Evolutionary conservation across 1,284 basidiomycete genomes (phyloP).

Genomic region (Mycena citricolor): DNA sequence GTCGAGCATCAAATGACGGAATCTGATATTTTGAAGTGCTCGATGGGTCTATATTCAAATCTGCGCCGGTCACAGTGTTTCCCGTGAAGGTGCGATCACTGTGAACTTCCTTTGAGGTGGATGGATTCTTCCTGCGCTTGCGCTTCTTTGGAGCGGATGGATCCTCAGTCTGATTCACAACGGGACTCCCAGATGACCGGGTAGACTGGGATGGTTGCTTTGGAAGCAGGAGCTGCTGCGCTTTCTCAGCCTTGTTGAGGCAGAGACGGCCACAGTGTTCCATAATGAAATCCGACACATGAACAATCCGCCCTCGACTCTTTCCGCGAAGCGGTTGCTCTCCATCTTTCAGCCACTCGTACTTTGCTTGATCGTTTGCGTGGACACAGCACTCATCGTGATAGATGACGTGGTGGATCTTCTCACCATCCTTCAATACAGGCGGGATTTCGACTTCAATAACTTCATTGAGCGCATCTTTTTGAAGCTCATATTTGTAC

Average conservation of each 20-base stretch:
- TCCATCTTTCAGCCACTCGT: slow-evolving; percentile 25
- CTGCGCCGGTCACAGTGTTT: too few relatives aligned
- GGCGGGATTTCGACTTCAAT: slow-evolving; percentile 19
- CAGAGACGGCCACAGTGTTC: slow-evolving; percentile 25
- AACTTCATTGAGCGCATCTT: not conserved
- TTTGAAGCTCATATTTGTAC: slow-evolving; percentile 14
- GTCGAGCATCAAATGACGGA: slow-evolving; percentile 24
- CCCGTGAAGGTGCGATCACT: too few relatives aligned
- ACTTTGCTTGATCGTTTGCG: slow-evolving; percentile 24
- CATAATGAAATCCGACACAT: slow-evolving; percentile 31
- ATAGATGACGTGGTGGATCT: slow-evolving; percentile 23
- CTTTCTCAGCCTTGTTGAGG: slow-evolving; percentile 21
- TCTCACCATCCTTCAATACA: slow-evolving; percentile 21
- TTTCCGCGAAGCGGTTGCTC: slow-evolving; percentile 28
- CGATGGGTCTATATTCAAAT: too few relatives aligned
- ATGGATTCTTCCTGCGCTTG: too few relatives aligned
- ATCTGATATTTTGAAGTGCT: too few relatives aligned
- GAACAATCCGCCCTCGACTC: slow-evolving; percentile 26
- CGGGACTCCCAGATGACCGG: not conserved
- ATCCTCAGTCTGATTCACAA: slow-evolving; percentile 1
- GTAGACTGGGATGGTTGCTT: slow-evolving; percentile 13
- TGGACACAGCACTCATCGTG: slow-evolving; percentile 29
- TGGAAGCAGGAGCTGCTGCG: slow-evolving; percentile 20
- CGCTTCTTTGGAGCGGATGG: too few relatives aligned
- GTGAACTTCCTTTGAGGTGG: too few relatives aligned